These are phyloP conservation scores for Coleophoma crateriformis DNA, from an alignment of 2,329 filamentous ascomycete species.

Conservation along the genomic window DNA sequence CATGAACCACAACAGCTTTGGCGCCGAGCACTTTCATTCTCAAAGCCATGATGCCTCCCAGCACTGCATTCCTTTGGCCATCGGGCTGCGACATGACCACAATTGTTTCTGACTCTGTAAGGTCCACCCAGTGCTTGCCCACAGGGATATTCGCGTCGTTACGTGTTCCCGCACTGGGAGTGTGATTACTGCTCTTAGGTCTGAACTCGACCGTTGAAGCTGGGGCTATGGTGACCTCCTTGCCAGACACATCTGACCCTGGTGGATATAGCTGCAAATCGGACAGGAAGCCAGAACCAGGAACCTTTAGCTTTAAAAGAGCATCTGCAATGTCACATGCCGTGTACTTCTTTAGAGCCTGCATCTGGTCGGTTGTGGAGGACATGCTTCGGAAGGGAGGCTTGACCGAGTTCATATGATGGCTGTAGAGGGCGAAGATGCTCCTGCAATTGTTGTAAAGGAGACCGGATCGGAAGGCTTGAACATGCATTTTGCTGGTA, in stretches of 20 bases:
- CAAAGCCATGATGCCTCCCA: conserved; percentile 72
- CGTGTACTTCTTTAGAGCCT: conserved; percentile 28
- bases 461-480: no score
- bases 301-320: conserved; percentile 62
- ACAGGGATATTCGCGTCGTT: conserved; percentile 43
- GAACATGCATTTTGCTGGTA: no score
- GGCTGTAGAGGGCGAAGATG: no score
- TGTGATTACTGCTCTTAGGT: conserved; percentile 43
- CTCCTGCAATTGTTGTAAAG: no score
- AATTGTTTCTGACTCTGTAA: conserved; percentile 52
- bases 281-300: conserved; percentile 60
- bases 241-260: background rate
- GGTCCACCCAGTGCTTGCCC: conserved; percentile 64
- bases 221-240: conserved; percentile 31
- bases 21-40: conserved; percentile 60
- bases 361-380: conserved; percentile 4
- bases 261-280: conserved; percentile 37
- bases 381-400: no score
- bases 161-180: conserved; percentile 8
- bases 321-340: conserved; percentile 65
- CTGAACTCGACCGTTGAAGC: conserved; percentile 61
- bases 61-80: conserved; percentile 61
- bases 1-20: conserved; percentile 59
- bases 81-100: conserved; percentile 62
- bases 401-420: no score